Conservation (phyloP, 768 basidiomycete genomes). For the Kwoniella pini region DNA sequence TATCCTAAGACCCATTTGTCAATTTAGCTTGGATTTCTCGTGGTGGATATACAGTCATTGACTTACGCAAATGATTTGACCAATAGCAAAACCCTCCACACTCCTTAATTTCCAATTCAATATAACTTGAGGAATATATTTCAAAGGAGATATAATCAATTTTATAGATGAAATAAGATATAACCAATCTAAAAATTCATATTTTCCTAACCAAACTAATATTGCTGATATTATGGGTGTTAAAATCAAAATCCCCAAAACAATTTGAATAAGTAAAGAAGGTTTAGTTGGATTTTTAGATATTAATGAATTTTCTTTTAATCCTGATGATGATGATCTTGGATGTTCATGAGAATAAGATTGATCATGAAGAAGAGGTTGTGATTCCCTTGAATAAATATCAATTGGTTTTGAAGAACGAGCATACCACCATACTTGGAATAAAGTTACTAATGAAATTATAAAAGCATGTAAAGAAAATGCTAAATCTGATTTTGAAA, state of each 20-base stretch:
- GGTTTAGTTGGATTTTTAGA: conserved; percentile 9
- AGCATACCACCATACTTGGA: conserved; percentile 54
- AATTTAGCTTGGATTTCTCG: background rate
- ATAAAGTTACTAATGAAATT: conserved; percentile 47
- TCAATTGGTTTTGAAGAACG: conserved; percentile 13
- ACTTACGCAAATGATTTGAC: conserved; percentile 48
- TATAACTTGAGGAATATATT: conserved; percentile 57
- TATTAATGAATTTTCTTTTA: background rate
- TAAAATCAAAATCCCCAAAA: conserved; percentile 36
- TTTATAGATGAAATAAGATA: conserved; percentile 53
- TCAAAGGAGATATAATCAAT: conserved; percentile 54
- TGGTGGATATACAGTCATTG: conserved; percentile 17
- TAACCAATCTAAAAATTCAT: conserved; percentile 46
- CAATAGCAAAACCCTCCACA: conserved; percentile 51
- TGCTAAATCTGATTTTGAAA: conserved; percentile 55
- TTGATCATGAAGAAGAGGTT: background rate
- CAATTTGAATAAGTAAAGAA: conserved; percentile 27
- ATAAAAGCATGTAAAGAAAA: conserved; percentile 56
- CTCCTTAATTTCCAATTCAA: conserved; percentile 54
- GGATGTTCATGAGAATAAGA: too few relatives aligned
- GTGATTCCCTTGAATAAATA: conserved; percentile 6
- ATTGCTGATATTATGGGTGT: conserved; percentile 35
- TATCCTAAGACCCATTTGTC: conserved; percentile 37
- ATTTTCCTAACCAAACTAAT: conserved; percentile 30
- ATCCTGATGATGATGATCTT: background rate